Evolutionary conservation across 306 rosid species (phyloP).

Genomic region (Quercus suber): DNA sequence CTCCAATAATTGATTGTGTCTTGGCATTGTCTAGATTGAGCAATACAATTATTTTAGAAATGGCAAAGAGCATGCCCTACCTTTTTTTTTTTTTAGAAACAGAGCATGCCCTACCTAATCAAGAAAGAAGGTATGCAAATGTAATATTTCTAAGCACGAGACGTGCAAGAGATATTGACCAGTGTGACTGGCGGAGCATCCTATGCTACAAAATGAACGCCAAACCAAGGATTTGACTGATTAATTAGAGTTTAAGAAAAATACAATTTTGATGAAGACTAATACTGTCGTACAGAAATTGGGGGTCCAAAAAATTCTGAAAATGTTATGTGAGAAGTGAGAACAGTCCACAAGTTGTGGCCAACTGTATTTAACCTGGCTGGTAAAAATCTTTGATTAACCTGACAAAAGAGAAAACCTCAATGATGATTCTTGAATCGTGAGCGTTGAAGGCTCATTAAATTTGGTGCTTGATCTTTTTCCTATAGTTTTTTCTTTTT

Average conservation of each 20-base stretch:
- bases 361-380: too few relatives aligned
- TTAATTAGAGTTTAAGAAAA: not conserved
- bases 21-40: too few relatives aligned
- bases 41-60: too few relatives aligned
- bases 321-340: too few relatives aligned
- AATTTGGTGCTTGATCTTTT: not conserved
- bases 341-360: too few relatives aligned
- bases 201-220: not conserved
- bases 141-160: not conserved
- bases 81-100: too few relatives aligned
- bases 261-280: too few relatives aligned
- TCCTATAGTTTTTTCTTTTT: too few relatives aligned
- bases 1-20: too few relatives aligned
- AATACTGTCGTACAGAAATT: not conserved
- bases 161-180: not conserved
- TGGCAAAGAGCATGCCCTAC: too few relatives aligned
- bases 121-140: not conserved
- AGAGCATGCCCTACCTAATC: too few relatives aligned
- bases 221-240: not conserved
- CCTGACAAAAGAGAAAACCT: not conserved
- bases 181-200: not conserved
- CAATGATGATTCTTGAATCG: not conserved
- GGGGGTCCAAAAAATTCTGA: not conserved
- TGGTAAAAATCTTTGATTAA: not conserved
- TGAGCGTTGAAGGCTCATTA: not conserved